Percentiles rank a stretch among this genome's conserved stretches.
phyloP scores from a whole-genome alignment of 306 rosid species.

The Dryas alaskensis region DNA sequence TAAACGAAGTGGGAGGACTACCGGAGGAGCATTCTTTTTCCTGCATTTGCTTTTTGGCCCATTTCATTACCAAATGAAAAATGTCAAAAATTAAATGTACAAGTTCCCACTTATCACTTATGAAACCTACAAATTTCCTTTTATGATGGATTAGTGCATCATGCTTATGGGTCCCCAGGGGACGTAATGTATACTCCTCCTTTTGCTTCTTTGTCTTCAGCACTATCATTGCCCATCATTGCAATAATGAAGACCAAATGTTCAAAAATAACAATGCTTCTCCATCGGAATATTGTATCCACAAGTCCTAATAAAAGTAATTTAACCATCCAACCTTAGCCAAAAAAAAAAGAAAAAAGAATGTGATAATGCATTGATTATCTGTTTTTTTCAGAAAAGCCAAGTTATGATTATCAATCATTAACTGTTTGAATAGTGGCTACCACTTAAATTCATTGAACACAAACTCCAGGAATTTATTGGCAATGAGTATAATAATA shows the following conservation, averaged over 20 bases:
- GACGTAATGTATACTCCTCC: background rate
- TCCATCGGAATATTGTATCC: background rate
- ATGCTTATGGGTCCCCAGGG: background rate
- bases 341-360: background rate
- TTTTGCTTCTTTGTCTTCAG: background rate
- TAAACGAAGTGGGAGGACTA: too few relatives aligned
- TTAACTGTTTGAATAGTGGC: background rate
- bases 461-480: background rate
- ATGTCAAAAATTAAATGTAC: too few relatives aligned
- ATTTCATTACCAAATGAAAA: too few relatives aligned
- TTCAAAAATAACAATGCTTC: background rate
- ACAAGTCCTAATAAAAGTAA: background rate
- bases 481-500: background rate
- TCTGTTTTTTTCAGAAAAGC: background rate
- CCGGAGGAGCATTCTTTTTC: too few relatives aligned
- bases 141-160: background rate
- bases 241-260: background rate
- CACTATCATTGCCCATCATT: conserved; percentile 11
- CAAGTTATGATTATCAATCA: background rate
- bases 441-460: background rate
- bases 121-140: background rate
- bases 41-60: too few relatives aligned
- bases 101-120: too few relatives aligned
- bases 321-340: background rate
- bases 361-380: background rate